Base-by-base conservation (phyloP, 1,139 yeast species). In the Hanseniaspora sp. region DNA sequence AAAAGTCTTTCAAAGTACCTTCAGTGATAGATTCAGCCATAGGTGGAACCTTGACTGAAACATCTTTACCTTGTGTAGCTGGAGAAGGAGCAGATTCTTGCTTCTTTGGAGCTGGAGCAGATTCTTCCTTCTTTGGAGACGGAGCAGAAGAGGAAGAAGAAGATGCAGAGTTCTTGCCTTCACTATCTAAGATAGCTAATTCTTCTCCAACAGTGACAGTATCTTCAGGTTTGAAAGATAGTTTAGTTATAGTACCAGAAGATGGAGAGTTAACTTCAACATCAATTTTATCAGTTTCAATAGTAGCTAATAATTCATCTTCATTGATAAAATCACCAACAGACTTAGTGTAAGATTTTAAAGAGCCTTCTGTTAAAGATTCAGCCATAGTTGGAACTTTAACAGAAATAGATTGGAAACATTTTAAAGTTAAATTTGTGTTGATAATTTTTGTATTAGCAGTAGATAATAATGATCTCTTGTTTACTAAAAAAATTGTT, bases 301-400 rank as follows among this genome's bases (percentile, higher is more conserved):
- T 90, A 61, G 97, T 90, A 58, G 98, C 98, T 63, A 92, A 76
- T 62, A 87, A 82, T 72, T 92, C 98, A 69, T 92, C 98, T 62
- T 75, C 81, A 57, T 77, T 79, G 56, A 94, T 95, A 64, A 73
- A 88, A 60, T 92, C 97, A 61, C 99, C 99, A 58, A 88, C 86
- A 61, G 79, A 74, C 69, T 82, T 83, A 52, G 80, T 77, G 71
- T 80, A 88, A 55, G 87, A 83, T 59, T 87, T 75, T 62, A 92
- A 77, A 52, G 97, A 87, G 69, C 99, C 99, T 71, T 92, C 99
- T 52, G 96, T 87, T 67, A 92, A 84, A 55, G 97, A 90, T 72
- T 92, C 99, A 52, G 98, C 98, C 96, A 92, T 88, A 62, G 87
- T 95, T 53, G 99, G 99, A 40, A 92, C 98, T 71, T 88, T 86